Conservation (phyloP, 192 early-diverging fungal species). For the Coemansia sp. region DNA sequence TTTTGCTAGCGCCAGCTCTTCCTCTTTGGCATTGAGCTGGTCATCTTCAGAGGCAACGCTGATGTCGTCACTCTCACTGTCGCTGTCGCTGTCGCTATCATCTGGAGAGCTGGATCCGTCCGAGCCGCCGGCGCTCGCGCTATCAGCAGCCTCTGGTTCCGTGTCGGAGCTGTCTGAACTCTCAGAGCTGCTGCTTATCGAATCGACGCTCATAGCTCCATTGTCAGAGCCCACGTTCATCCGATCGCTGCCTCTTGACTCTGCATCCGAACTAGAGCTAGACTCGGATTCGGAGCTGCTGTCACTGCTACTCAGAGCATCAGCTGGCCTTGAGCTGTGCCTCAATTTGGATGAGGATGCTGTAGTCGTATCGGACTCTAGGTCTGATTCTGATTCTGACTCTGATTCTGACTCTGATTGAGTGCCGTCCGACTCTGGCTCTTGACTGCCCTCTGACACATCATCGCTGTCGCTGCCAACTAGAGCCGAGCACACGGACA, state of each 20-base stretch:
- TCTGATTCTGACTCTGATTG: too few species aligned
- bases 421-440: background rate
- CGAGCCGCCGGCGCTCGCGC: too few species aligned
- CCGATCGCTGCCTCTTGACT: background rate
- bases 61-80: background rate
- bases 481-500: slow-evolving; percentile 26
- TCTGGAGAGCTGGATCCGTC: background rate
- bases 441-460: background rate
- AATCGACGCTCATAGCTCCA: background rate
- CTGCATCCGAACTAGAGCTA: background rate
- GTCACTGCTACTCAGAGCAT: too few species aligned
- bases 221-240: background rate
- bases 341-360: too few species aligned
- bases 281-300: too few species aligned
- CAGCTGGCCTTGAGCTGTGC: too few species aligned
- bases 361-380: too few species aligned
- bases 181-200: background rate
- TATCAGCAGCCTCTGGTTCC: background rate
- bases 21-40: background rate
- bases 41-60: background rate
- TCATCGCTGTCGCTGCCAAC: slow-evolving; percentile 2
- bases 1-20: too few species aligned
- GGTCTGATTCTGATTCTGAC: too few species aligned
- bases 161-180: background rate
- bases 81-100: background rate